phyloP scores from a whole-genome alignment of 768 basidiomycete species.

The Pulveroboletus sp. region DNA sequence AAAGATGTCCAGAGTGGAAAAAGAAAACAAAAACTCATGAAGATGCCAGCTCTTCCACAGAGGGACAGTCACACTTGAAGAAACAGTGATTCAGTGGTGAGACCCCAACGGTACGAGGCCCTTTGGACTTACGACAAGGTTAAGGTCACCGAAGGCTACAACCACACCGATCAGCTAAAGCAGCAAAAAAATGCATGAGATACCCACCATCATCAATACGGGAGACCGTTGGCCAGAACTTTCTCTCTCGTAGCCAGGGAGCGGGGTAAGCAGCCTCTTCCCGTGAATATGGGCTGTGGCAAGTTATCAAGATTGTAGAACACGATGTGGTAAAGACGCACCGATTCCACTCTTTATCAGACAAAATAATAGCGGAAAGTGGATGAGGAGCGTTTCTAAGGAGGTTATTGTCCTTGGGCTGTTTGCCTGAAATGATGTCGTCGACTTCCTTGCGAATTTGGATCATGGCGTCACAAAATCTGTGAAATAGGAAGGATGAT shows the following conservation, averaged over 20 bases:
- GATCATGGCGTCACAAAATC: conserved; percentile 99
- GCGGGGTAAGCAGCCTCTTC: conserved; percentile 89
- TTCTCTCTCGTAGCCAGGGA: conserved; percentile 76
- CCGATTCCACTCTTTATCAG: conserved; percentile 85
- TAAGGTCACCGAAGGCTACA: conserved; percentile 86
- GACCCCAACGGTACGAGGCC: neutral
- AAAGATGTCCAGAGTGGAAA: conserved; percentile 21
- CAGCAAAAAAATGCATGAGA: neutral
- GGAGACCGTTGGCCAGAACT: conserved; percentile 95
- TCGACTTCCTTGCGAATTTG: conserved; percentile 89
- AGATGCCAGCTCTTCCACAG: conserved; percentile 72
- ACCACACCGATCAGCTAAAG: conserved; percentile 6
- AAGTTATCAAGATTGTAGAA: conserved; percentile 3
- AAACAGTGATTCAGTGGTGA: conserved; percentile 5
- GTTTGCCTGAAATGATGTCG: conserved; percentile 80
- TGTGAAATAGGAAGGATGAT: conserved; percentile 22
- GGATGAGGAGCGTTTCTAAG: conserved; percentile 95
- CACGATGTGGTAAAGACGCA: conserved; percentile 29
- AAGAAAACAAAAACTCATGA: conserved; percentile 15
- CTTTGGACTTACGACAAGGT: conserved; percentile 68
- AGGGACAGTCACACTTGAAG: conserved; percentile 75
- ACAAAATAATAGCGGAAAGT: conserved; percentile 60
- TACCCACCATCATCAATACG: conserved; percentile 87
- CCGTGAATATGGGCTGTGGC: conserved; percentile 79
- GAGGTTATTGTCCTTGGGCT: conserved; percentile 87